Percentiles rank a stretch among this genome's conserved stretches.
phyloP scores from a whole-genome alignment of 2,329 filamentous ascomycete genomes.

The Scopulariopsis brevicaulis region DNA sequence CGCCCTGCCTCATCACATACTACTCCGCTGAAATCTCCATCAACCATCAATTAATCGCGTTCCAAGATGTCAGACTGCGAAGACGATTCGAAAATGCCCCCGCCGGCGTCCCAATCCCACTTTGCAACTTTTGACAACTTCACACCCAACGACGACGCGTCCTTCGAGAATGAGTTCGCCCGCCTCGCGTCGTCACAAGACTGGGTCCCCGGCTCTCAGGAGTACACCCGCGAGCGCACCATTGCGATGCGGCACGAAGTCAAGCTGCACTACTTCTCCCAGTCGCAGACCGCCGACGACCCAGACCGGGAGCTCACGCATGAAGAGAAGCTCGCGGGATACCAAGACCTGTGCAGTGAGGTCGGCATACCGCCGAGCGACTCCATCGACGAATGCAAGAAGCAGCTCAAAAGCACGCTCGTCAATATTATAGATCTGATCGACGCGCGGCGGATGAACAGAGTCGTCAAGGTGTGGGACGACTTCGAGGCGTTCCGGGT shows the following conservation, averaged over 20 bases:
- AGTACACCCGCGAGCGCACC: constrained; percentile 16
- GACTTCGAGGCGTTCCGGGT: constrained; percentile 13
- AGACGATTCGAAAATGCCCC: constrained; percentile 1
- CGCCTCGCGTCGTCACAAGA: constrained; percentile 19
- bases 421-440: constrained; percentile 21
- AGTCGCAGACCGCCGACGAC: constrained; percentile 7
- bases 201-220: constrained; percentile 15
- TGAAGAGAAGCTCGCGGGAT: constrained; percentile 12
- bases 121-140: constrained; percentile 18
- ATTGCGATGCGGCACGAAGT: constrained; percentile 17
- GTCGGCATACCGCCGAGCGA: constrained; percentile 12
- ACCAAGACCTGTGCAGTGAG: constrained; percentile 7
- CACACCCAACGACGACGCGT: constrained; percentile 13
- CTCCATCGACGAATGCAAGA: constrained; percentile 12
- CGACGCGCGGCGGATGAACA: constrained; percentile 14
- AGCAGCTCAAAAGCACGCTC: constrained; percentile 12
- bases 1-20: background rate
- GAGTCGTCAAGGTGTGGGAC: constrained; percentile 14
- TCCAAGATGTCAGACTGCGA: constrained; percentile 1
- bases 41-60: background rate
- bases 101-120: constrained; percentile 16
- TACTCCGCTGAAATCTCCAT: background rate
- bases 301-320: constrained; percentile 6
- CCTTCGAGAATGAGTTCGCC: constrained; percentile 18
- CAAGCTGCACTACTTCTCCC: constrained; percentile 16